phyloP scores from a whole-genome alignment of 2,329 filamentous ascomycete species.

The Alternaria gansuensis region DNA sequence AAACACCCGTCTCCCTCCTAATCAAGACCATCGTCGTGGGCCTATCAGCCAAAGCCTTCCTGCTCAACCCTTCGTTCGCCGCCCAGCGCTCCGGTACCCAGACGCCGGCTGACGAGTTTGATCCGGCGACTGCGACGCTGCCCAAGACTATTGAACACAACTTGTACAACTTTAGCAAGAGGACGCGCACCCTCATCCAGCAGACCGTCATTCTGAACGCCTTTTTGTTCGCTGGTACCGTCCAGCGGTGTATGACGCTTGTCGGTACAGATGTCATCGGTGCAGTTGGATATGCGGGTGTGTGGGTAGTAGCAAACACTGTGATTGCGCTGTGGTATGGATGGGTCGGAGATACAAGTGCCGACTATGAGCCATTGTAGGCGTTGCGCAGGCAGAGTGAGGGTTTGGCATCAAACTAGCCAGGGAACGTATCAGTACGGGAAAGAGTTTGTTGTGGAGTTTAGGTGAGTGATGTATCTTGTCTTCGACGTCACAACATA shows the following conservation, averaged over 20 bases:
- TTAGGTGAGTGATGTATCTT: no score
- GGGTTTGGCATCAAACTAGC: background rate
- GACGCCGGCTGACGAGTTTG: constrained; percentile 65
- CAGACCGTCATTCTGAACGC: constrained; percentile 62
- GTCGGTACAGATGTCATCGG: constrained; percentile 74
- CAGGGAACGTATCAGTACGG: background rate
- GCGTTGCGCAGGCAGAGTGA: background rate
- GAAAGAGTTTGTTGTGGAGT: background rate
- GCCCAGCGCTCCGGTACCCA: constrained; percentile 59
- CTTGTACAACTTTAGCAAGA: constrained; percentile 73
- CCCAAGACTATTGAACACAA: constrained; percentile 76
- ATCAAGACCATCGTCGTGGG: constrained; percentile 73
- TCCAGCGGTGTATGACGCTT: constrained; percentile 73
- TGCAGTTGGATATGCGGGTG: constrained; percentile 73
- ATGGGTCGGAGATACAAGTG: constrained; percentile 58
- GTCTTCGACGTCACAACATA: background rate
- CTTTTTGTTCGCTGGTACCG: constrained; percentile 62
- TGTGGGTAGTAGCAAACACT: constrained; percentile 75
- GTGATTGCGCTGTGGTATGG: constrained; percentile 67
- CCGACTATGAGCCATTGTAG: constrained; percentile 36
- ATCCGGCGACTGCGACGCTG: constrained; percentile 71
- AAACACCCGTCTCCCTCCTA: constrained; percentile 60
- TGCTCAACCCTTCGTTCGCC: constrained; percentile 75
- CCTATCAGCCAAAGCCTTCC: constrained; percentile 74
- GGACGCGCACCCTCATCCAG: constrained; percentile 68